Conservation (phyloP, 495 filamentous ascomycete species). For the Mycothermus thermophilus region DNA sequence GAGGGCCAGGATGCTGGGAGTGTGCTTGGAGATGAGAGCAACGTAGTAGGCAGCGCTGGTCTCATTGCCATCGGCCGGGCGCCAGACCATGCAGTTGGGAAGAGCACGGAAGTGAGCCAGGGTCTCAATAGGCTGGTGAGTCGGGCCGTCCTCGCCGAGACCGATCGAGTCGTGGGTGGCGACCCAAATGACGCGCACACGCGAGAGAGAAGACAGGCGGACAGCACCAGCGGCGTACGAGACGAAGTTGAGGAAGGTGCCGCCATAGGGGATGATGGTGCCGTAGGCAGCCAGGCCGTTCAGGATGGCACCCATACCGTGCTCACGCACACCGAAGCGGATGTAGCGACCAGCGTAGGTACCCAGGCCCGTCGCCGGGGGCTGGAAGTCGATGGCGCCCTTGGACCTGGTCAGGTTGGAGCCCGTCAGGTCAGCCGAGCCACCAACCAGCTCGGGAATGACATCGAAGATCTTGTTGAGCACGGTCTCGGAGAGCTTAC, state of each 20-base stretch:
- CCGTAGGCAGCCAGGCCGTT: slow-evolving; percentile 96
- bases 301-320: slow-evolving; percentile 95
- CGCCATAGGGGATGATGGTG: slow-evolving; percentile 81
- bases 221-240: slow-evolving; percentile 95
- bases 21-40: slow-evolving; percentile 78
- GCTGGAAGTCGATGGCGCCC: slow-evolving; percentile 95
- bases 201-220: slow-evolving; percentile 83
- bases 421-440: slow-evolving; percentile 93
- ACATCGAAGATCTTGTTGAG: slow-evolving; percentile 73
- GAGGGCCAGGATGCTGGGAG: slow-evolving; percentile 82
- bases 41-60: slow-evolving; percentile 95
- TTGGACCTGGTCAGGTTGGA: slow-evolving; percentile 99
- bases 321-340: slow-evolving; percentile 94
- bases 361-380: slow-evolving; percentile 68
- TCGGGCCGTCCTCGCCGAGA: slow-evolving; percentile 96
- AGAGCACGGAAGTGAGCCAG: slow-evolving; percentile 97
- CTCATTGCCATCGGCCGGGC: slow-evolving; percentile 97
- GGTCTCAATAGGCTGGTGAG: slow-evolving; percentile 99
- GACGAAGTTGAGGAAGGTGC: slow-evolving; percentile 99
- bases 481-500: slow-evolving; percentile 91
- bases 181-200: slow-evolving; percentile 85
- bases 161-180: slow-evolving; percentile 99
- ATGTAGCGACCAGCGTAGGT: slow-evolving; percentile 86
- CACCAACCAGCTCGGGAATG: slow-evolving; percentile 84
- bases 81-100: slow-evolving; percentile 99